A percentile compares a stretch with the other conserved stretches of the same genome.
Conservation (phyloP, 2,329 filamentous ascomycete species). For the Hypoxylon sp. region DNA sequence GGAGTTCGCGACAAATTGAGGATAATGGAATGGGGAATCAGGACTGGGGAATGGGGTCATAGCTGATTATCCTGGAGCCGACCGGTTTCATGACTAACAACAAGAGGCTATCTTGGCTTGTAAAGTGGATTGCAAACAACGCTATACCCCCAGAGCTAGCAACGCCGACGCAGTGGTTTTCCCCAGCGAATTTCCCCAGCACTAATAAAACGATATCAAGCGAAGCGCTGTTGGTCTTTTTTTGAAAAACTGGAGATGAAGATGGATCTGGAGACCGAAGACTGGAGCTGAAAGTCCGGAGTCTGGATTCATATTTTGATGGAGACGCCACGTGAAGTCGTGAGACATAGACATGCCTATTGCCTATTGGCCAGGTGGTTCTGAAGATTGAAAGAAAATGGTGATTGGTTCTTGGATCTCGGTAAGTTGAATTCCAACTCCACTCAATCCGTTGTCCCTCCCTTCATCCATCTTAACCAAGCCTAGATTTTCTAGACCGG, state of each 20-base stretch:
- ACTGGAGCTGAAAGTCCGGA: constrained; percentile 17
- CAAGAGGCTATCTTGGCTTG: constrained; percentile 10
- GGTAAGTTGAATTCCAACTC: constrained; percentile 10
- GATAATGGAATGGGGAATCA: constrained; percentile 6
- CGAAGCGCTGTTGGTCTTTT: constrained; percentile 18
- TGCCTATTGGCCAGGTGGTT: constrained; percentile 22
- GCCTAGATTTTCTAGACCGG: constrained; percentile 28
- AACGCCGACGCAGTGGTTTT: constrained; percentile 22
- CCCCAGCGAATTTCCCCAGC: constrained; percentile 22
- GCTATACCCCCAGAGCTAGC: constrained; percentile 20
- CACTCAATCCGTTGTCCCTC: constrained; percentile 15
- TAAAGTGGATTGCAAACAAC: constrained; percentile 23
- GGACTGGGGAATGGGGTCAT: background rate
- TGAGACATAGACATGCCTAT: constrained; percentile 11
- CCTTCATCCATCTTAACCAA: constrained; percentile 16
- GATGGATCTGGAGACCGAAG: constrained; percentile 9
- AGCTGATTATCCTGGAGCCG: background rate
- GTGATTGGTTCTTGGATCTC: constrained; percentile 28
- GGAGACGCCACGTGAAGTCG: constrained; percentile 32
- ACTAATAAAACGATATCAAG: constrained; percentile 2
- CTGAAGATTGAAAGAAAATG: constrained; percentile 21
- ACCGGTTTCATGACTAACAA: constrained; percentile 10
- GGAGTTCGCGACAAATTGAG: constrained; percentile 1
- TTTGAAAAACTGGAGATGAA: constrained; percentile 6
- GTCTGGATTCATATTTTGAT: constrained; percentile 18